Evolutionary conservation across 2,329 filamentous ascomycete genomes (phyloP), one percentile per base, ranked within the genome.

Genomic region (Exserohilum turcica): DNA sequence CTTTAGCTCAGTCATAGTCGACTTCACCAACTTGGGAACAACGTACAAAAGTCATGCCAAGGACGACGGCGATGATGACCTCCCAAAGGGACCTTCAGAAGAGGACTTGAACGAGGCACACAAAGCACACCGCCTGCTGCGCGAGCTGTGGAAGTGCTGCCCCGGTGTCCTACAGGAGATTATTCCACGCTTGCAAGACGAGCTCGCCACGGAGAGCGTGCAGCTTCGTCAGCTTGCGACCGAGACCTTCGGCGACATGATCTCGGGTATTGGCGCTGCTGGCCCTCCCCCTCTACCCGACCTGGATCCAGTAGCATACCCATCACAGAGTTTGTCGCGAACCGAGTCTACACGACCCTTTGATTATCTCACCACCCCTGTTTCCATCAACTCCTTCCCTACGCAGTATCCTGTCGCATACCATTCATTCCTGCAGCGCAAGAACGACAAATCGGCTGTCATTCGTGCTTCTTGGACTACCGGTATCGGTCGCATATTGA

Each of bases 1-100:
- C 74, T 99, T 99, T 73, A 96, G 92, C 75, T 92, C 96, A 51
- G 92, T 97, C 45, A 95, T 99, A 52, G 86, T 97, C 57, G 92
- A 97, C 69, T 90, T 92, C 87, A 32, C 84, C 79, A 67, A 60
- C 32, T 45, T 60, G 1, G 63, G 62, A 2, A 44, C 38, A 21
- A 57, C 58, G 3, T 63, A 62, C 40, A 59, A 57, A 38, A 62
- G 65, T 10, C 62, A 64, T 50, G 62, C 60, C 32, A 74, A 75
- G 31, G 76, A 77, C 31, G 78, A 79, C 19, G 71, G 69, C 7
- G 78, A 77, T 6, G 78, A 78, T 27, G 75, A 77, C n/a, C 70
- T 64, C 8, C 76, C 80, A 12, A 75, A 78, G 27, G 89, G 87
- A 0, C 88, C 90, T 5, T 89, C 89, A 0, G 90, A 93, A 43